Conservation (phyloP, 805 yeast genomes). For the Candida jianshihensis region DNA sequence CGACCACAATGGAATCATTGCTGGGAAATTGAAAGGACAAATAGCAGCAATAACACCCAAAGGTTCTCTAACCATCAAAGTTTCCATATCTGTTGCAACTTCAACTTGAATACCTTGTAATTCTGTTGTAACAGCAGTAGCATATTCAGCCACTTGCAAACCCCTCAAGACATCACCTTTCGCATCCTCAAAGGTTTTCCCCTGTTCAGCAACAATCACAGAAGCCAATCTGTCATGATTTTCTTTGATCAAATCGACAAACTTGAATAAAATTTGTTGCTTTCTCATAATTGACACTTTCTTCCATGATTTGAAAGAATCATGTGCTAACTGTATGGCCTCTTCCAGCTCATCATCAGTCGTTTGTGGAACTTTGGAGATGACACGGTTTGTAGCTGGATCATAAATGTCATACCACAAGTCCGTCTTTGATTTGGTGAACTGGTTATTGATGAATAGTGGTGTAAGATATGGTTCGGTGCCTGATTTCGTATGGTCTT, state of each 20-base stretch:
- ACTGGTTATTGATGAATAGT: constrained; percentile 38
- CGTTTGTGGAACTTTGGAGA: constrained; percentile 62
- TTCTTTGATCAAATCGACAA: constrained; percentile 53
- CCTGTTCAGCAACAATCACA: constrained; percentile 62
- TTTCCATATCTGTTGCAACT: constrained; percentile 70
- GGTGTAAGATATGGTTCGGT: constrained; percentile 45
- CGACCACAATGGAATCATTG: constrained; percentile 64
- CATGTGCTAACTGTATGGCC: constrained; percentile 59
- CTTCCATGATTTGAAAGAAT: constrained; percentile 39
- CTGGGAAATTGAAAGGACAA: constrained; percentile 78
- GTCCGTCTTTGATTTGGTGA: constrained; percentile 37
- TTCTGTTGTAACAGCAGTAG: constrained; percentile 59
- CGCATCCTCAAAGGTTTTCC: constrained; percentile 71
- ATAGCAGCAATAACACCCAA: constrained; percentile 73
- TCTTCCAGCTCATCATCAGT: constrained; percentile 55
- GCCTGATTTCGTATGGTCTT: constrained; percentile 27
- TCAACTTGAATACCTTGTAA: constrained; percentile 57
- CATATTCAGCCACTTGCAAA: constrained; percentile 71
- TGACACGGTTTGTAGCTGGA: constrained; percentile 63
- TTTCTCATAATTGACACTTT: constrained; percentile 38
- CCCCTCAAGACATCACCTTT: constrained; percentile 72
- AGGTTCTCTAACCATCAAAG: constrained; percentile 64
- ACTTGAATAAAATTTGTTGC: constrained; percentile 62
- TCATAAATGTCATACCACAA: constrained; percentile 65
- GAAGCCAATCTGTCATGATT: constrained; percentile 67